These are phyloP conservation scores for Leptographium radiaticola DNA, from an alignment of 2,329 filamentous ascomycete genomes.

Conservation along the genomic window DNA sequence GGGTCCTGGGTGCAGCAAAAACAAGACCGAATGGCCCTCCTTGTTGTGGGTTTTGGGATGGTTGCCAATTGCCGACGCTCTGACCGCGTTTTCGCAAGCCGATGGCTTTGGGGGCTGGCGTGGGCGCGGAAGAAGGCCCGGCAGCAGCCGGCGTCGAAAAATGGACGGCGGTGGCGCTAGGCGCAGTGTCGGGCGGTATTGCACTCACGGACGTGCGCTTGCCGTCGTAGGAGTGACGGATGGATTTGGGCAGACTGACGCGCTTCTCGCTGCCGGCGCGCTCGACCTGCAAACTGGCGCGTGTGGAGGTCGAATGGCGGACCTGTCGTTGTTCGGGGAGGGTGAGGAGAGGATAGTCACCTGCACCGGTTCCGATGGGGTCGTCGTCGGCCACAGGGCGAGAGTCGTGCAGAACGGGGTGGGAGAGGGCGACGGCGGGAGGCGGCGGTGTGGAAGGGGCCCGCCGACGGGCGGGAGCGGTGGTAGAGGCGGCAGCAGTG, in stretches of 20 bases:
- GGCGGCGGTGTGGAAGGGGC: conserved; percentile 41
- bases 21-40: conserved; percentile 6
- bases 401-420: conserved; percentile 20
- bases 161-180: background rate
- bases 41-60: background rate
- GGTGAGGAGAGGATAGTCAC: conserved; percentile 38
- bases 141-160: background rate
- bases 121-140: background rate
- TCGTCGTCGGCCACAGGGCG: conserved; percentile 26
- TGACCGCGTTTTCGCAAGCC: conserved; percentile 17
- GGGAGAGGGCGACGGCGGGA: conserved; percentile 35
- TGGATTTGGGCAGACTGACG: conserved; percentile 38
- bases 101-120: conserved; percentile 8
- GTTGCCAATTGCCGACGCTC: conserved; percentile 14
- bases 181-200: conserved; percentile 8
- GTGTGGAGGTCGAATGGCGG: conserved; percentile 27
- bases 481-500: background rate
- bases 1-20: background rate
- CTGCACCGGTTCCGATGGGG: conserved; percentile 24
- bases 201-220: conserved; percentile 19
- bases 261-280: conserved; percentile 32
- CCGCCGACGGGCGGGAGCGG: conserved; percentile 22
- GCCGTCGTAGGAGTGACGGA: conserved; percentile 41
- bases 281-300: conserved; percentile 39
- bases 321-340: conserved; percentile 36